Evolutionary conservation across 148 eudicot species (phyloP).

Genomic region (Heliosperma pusillum): DNA sequence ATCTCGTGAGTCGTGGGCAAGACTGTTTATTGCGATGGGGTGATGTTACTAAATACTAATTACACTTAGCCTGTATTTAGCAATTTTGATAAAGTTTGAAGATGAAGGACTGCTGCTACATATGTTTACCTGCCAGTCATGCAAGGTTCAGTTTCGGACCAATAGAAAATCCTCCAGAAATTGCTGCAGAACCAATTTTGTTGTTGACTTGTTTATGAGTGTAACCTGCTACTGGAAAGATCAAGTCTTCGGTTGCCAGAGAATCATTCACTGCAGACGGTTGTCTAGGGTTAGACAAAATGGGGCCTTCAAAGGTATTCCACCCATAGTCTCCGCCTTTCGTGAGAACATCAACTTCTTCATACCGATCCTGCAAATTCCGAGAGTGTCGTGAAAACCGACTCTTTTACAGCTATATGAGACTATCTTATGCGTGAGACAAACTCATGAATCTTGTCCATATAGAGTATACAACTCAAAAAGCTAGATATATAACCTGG

Average conservation of each 20-base stretch:
- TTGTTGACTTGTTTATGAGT: conserved; percentile 60
- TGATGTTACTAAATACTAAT: too few species aligned
- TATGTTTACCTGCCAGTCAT: conserved; percentile 62
- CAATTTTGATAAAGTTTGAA: too few species aligned
- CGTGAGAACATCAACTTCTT: conserved; percentile 77
- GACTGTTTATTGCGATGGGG: too few species aligned
- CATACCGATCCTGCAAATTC: conserved; percentile 62
- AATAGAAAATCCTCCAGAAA: conserved; percentile 86
- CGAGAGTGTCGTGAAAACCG: not conserved
- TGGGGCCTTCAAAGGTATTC: conserved; percentile 72
- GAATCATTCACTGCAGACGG: conserved; percentile 29
- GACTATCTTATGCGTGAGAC: too few species aligned
- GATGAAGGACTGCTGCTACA: not conserved
- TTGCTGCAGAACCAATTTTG: conserved; percentile 86
- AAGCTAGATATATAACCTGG: conserved; percentile 43
- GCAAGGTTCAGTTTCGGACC: conserved; percentile 81
- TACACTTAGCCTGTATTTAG: too few species aligned
- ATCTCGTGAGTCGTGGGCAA: too few species aligned
- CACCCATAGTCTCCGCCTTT: conserved; percentile 97
- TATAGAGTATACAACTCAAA: not conserved
- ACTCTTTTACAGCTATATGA: too few species aligned
- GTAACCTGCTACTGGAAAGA: conserved; percentile 76
- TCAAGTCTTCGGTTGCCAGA: conserved; percentile 37
- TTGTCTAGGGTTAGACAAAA: conserved; percentile 26
- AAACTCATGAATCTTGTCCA: too few species aligned